Conservation (phyloP, 1,139 yeast genomes). For the Suhomyces anneliseae region DNA sequence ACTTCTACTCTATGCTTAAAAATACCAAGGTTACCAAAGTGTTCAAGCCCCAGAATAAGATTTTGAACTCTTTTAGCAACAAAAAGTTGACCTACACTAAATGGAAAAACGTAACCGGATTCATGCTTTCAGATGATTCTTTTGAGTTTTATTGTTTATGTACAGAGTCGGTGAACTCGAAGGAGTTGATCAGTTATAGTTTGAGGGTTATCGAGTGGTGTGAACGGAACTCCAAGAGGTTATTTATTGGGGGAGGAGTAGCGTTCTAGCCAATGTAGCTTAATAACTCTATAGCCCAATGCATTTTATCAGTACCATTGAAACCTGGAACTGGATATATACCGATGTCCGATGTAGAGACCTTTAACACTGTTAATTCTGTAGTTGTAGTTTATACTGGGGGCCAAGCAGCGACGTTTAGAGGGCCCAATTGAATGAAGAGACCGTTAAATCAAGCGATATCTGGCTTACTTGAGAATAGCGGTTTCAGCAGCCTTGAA, state of each 20-base stretch:
- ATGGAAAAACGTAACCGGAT: slow-evolving; percentile 36
- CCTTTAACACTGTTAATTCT: no score
- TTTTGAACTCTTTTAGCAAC: slow-evolving; percentile 9
- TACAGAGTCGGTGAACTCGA: slow-evolving; percentile 28
- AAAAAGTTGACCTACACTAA: slow-evolving; percentile 38
- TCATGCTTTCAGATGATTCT: slow-evolving; percentile 36
- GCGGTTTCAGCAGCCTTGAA: slow-evolving; percentile 62
- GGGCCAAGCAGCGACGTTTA: no score
- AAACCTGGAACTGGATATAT: neutral
- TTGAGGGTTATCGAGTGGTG: slow-evolving; percentile 43
- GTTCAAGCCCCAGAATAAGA: slow-evolving; percentile 2
- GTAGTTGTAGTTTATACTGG: no score
- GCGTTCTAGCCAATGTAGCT: slow-evolving; percentile 16
- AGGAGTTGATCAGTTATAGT: slow-evolving; percentile 33
- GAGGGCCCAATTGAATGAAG: no score
- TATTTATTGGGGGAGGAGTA: slow-evolving; percentile 33
- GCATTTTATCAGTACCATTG: no score
- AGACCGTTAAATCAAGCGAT: no score
- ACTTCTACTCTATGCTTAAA: slow-evolving; percentile 33
- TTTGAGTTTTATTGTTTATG: slow-evolving; percentile 45
- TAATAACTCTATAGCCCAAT: no score
- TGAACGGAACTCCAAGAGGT: slow-evolving; percentile 33
- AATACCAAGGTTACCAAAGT: slow-evolving; percentile 30
- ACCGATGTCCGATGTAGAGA: neutral
- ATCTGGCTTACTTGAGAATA: slow-evolving; percentile 26